phyloP scores from a whole-genome alignment of 2,329 filamentous ascomycete species.

The Fusarium nodosum region DNA sequence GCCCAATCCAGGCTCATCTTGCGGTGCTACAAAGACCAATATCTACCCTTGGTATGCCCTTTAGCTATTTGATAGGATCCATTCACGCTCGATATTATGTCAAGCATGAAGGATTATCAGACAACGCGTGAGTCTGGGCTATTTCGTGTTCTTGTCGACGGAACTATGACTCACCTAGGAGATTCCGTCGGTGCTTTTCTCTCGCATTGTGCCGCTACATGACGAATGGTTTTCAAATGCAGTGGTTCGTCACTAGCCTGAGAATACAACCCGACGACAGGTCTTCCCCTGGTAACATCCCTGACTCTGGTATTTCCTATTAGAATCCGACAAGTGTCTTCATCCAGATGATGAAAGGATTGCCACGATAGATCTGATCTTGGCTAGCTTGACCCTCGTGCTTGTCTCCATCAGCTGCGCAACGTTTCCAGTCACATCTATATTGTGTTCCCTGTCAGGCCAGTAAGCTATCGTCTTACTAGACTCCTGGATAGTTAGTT shows the following conservation, averaged over 20 bases:
- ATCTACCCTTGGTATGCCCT: neutral
- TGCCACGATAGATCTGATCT: neutral
- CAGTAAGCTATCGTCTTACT: neutral
- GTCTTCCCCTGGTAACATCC: neutral
- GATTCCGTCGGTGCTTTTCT: neutral
- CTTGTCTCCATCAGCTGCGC: neutral
- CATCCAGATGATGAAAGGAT: neutral
- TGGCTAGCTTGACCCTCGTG: neutral
- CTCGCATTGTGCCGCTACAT: neutral
- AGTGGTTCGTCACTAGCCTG: neutral
- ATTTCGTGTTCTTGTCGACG: neutral
- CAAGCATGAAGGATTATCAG: neutral
- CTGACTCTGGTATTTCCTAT: neutral
- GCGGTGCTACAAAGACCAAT: neutral
- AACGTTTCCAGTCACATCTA: neutral
- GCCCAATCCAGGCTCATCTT: neutral
- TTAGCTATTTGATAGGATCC: too few relatives aligned
- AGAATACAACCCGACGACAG: neutral
- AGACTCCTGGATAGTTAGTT: constrained; percentile 19
- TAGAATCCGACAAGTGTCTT: neutral
- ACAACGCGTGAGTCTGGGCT: neutral
- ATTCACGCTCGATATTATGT: neutral
- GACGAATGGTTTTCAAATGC: constrained; percentile 13
- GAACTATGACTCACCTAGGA: neutral
- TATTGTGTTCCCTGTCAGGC: neutral